phyloP scores from a whole-genome alignment of 2,329 filamentous ascomycete genomes.

The Ophiostoma australiae region DNA sequence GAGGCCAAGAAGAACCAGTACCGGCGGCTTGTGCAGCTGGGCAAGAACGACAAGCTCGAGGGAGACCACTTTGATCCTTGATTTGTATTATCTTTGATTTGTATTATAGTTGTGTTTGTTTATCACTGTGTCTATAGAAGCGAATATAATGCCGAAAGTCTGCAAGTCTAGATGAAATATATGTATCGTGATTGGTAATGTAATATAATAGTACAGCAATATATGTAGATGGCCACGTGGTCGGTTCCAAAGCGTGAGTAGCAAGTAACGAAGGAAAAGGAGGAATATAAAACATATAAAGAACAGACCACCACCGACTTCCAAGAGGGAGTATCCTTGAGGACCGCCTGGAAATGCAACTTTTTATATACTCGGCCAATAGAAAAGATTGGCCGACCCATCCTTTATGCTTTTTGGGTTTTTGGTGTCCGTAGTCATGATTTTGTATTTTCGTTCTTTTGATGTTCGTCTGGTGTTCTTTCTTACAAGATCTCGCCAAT shows the following conservation, averaged over 20 bases:
- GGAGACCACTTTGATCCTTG: conserved; percentile 57
- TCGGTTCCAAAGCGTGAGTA: neutral
- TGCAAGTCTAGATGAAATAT: conserved; percentile 3
- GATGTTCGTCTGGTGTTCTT: neutral
- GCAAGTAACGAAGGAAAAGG: neutral
- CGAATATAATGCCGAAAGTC: neutral
- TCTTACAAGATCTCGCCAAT: conserved; percentile 61
- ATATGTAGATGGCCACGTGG: neutral
- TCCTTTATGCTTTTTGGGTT: neutral
- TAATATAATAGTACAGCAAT: conserved; percentile 15
- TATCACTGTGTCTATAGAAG: neutral
- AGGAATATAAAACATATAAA: neutral
- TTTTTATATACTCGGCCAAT: neutral
- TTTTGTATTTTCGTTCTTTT: neutral
- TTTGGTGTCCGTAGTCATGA: neutral
- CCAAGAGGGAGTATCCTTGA: neutral
- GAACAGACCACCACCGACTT: neutral
- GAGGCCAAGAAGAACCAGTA: conserved; percentile 38
- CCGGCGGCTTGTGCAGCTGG: conserved; percentile 45
- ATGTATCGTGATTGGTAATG: conserved; percentile 18
- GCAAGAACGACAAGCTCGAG: conserved; percentile 52
- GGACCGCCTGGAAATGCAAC: neutral
- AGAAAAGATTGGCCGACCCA: neutral
- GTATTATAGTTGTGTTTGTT: neutral
- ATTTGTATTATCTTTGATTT: neutral